Evolutionary conservation across 495 filamentous ascomycete species (phyloP).

Genomic region (Articulospora tetracladia): DNA sequence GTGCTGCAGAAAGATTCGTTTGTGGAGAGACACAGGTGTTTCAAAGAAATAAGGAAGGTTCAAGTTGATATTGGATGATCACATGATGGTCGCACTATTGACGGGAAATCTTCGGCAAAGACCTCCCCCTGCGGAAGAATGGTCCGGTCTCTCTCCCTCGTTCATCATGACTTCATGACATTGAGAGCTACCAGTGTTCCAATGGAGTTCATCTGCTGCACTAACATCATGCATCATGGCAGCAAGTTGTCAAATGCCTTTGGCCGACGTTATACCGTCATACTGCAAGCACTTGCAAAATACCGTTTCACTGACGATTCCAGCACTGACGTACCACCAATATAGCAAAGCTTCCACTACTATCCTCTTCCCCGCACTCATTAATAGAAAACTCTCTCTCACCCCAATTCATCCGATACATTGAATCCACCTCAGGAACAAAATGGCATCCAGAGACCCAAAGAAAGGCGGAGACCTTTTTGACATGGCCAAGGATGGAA

Average conservation of each 20-base stretch:
- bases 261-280: too few relatives aligned
- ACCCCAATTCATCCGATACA: background rate
- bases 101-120: background rate
- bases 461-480: conserved; percentile 35
- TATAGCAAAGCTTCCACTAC: too few relatives aligned
- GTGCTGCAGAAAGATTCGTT: background rate
- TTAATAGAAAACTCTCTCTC: too few relatives aligned
- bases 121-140: background rate
- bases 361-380: background rate
- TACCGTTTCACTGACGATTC: too few relatives aligned
- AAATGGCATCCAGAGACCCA: conserved; percentile 14
- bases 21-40: background rate
- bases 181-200: background rate
- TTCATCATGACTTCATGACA: background rate
- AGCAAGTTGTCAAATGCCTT: too few relatives aligned
- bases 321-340: too few relatives aligned
- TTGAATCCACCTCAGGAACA: background rate
- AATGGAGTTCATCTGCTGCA: too few relatives aligned
- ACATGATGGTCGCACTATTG: background rate
- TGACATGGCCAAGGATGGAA: conserved; percentile 49
- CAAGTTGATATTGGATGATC: background rate
- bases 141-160: background rate
- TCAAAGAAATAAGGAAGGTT: background rate
- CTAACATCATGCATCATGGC: too few relatives aligned
- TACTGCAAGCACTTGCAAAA: too few relatives aligned